These are phyloP conservation scores for Malus sylvestris DNA, from an alignment of 306 rosid genomes.

Conservation along the genomic window DNA sequence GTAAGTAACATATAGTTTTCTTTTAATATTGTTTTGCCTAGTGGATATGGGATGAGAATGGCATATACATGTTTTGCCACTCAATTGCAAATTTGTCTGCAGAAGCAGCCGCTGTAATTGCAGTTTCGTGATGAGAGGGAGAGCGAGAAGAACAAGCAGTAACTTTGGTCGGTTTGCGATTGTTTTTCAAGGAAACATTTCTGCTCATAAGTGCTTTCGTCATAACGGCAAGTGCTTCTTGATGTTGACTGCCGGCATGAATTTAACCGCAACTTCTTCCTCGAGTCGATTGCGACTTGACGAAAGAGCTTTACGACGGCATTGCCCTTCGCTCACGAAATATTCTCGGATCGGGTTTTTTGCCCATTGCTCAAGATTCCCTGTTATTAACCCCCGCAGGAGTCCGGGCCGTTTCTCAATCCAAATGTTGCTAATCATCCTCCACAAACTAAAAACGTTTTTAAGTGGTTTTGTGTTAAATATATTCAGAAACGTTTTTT, in stretches of 20 bases:
- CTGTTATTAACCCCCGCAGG: neutral
- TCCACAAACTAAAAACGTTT: neutral
- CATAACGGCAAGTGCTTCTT: too few species aligned
- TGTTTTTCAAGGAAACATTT: neutral
- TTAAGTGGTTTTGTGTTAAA: too few species aligned
- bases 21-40: neutral
- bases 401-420: neutral
- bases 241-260: neutral
- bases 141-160: neutral
- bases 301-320: neutral
- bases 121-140: neutral
- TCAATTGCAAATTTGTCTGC: neutral
- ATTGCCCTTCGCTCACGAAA: too few species aligned
- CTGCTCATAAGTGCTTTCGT: neutral
- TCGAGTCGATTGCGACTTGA: neutral
- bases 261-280: neutral
- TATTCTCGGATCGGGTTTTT: too few species aligned
- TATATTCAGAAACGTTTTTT: too few species aligned
- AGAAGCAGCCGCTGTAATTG: neutral
- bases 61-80: neutral
- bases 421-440: neutral
- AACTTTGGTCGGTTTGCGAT: too few species aligned
- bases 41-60: neutral
- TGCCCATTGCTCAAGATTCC: neutral
- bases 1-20: conserved; percentile 22